A percentile compares a stretch with the other conserved stretches of the same genome.
These are phyloP conservation scores for Cutaneotrichosporon dermatis DNA, from an alignment of 1,284 basidiomycete genomes.

Conservation along the genomic window DNA sequence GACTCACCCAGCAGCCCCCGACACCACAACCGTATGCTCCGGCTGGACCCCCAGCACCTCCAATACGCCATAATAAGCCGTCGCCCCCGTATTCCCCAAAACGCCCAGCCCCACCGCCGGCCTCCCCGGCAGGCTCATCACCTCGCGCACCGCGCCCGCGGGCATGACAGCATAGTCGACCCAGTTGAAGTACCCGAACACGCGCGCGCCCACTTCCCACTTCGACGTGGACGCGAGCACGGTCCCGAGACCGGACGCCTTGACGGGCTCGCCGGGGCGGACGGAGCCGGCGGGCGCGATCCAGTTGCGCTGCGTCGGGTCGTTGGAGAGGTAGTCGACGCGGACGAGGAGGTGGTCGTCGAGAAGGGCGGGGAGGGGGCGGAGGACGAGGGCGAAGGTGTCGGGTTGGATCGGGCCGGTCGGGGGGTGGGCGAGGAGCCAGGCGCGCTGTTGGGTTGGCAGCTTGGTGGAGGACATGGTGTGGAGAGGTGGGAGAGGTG, in stretches of 20 bases:
- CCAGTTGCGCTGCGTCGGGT: constrained; percentile 37
- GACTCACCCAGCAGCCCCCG: constrained; percentile 43
- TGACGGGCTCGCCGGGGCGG: constrained; percentile 11
- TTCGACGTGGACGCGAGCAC: constrained; percentile 29
- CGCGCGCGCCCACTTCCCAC: constrained; percentile 27
- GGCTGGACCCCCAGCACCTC: constrained; percentile 40
- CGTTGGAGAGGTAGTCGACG: constrained; percentile 32
- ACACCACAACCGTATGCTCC: constrained; percentile 46
- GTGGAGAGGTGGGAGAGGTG: background rate
- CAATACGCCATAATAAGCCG: constrained; percentile 40
- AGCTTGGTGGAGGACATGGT: constrained; percentile 5
- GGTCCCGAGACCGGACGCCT: constrained; percentile 17
- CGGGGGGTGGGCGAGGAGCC: constrained; percentile 32
- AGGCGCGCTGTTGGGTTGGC: constrained; percentile 20
- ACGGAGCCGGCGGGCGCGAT: constrained; percentile 13
- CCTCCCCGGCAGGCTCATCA: background rate
- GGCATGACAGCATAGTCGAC: constrained; percentile 31
- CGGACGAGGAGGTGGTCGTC: constrained; percentile 30
- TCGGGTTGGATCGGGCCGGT: constrained; percentile 17
- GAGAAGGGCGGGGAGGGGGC: constrained; percentile 22
- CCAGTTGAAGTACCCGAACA: constrained; percentile 28
- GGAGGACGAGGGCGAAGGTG: constrained; percentile 24
- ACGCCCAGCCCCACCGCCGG: constrained; percentile 20
- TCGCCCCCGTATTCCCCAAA: constrained; percentile 32
- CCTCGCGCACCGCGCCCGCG: background rate